Evolutionary conservation across 2,329 filamentous ascomycete species (phyloP), one percentile per base, ranked within the genome.

Genomic region (Sclerotinia sclerotiorum): DNA sequence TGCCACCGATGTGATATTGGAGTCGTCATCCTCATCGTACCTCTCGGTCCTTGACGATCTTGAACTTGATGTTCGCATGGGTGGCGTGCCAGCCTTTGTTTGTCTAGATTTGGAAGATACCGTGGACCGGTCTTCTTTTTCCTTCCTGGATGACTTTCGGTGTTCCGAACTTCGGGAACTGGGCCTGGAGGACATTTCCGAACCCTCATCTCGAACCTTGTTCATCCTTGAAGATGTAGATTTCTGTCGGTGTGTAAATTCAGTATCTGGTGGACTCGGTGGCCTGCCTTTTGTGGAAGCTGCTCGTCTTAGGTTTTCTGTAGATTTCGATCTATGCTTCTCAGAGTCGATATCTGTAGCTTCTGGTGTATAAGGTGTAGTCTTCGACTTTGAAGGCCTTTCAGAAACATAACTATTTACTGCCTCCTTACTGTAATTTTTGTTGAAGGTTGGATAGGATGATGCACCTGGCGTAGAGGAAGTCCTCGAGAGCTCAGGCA

Each of bases 391-490:
- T 39, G 71, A 58, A 27, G 74, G 71, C 15, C 64, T 51, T 48
- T 42, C 71, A 5, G 63, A 58, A 19, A 57, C 63, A 58, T 73
- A 64, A 76, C 87, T 89, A 72, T 87, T 84, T 66, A 97, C 87
- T 56, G 88, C 87, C 81, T 97, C 94, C 79, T 93, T 95, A 83
- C 93, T 96, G 79, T 97, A 92, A 17, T 91, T 91, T 80, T 96
- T 97, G 80, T 91, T 95, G 79, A 96, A 93, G 15, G 85, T 84
- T 1, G 93, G 92, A 77, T 97, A 97, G 19, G 76, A 77, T 5
- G 72, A 73, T 24, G 75, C 69, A 35, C 76, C 76, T 55, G 75
- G 73, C 15, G 76, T 73, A 65, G 75, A 77, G n/a, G 77, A 71
- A 13, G 76, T 77, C 56, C 77, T 70, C 63, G 76, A 69, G 51